phyloP scores from a whole-genome alignment of 495 filamentous ascomycete species.

The Penicillium silybi region DNA sequence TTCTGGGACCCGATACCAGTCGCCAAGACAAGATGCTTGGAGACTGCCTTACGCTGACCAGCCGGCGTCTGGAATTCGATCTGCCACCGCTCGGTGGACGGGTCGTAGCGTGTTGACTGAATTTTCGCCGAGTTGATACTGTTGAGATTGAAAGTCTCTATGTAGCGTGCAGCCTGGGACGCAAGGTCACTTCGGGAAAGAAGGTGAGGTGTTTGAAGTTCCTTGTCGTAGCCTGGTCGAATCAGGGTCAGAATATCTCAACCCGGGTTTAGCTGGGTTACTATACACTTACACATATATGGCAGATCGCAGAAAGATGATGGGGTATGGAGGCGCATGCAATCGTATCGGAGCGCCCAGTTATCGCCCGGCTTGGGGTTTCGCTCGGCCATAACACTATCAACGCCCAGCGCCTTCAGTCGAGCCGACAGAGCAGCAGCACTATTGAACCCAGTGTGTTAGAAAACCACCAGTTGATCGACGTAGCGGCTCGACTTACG shows the following conservation, averaged over 20 bases:
- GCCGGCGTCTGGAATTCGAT: constrained; percentile 18
- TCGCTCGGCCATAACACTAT: constrained; percentile 30
- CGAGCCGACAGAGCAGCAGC: constrained; percentile 30
- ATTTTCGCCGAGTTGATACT: constrained; percentile 25
- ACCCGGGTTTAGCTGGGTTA: background rate
- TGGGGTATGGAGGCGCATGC: constrained; percentile 31
- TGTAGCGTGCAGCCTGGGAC: constrained; percentile 29
- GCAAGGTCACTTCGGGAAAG: constrained; percentile 36
- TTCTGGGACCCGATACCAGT: constrained; percentile 28
- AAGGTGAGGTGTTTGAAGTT: constrained; percentile 25
- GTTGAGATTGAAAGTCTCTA: constrained; percentile 34
- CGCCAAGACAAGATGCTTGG: constrained; percentile 30
- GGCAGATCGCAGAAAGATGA: constrained; percentile 19
- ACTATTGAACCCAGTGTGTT: background rate
- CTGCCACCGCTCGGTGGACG: constrained; percentile 23
- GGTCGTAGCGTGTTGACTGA: constrained; percentile 22
- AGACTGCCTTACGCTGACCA: constrained; percentile 8
- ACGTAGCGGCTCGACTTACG: constrained; percentile 8
- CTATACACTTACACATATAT: constrained; percentile 12
- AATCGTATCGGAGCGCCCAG: constrained; percentile 36
- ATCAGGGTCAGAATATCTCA: background rate
- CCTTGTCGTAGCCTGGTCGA: constrained; percentile 15
- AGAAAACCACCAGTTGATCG: background rate
- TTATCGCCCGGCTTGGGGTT: constrained; percentile 30
- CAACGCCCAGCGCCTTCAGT: constrained; percentile 30